phyloP scores from a whole-genome alignment of 1,284 basidiomycete species.

The Melampsora occidentalis region DNA sequence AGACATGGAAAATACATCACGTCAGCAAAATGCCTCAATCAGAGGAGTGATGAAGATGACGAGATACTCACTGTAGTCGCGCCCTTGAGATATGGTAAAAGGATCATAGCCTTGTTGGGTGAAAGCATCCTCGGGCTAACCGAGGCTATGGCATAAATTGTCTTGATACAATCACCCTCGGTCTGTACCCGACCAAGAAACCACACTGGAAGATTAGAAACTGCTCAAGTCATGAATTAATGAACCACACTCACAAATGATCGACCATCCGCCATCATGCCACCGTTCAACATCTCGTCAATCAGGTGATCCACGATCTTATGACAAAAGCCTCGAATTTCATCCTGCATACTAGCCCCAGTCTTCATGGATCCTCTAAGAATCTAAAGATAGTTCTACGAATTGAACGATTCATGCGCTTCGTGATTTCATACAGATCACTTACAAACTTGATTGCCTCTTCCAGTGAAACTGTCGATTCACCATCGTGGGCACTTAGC shows the following conservation, averaged over 20 bases:
- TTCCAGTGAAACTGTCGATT: constrained; percentile 36
- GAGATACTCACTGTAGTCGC: constrained; percentile 63
- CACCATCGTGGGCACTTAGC: constrained; percentile 25
- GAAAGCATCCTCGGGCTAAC: constrained; percentile 79
- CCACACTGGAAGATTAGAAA: background rate
- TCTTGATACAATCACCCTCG: constrained; percentile 73
- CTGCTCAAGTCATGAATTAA: background rate
- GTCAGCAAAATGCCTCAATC: background rate
- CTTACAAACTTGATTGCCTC: constrained; percentile 41
- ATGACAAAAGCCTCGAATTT: constrained; percentile 11
- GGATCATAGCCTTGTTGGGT: constrained; percentile 70
- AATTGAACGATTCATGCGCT: no score
- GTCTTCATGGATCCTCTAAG: no score
- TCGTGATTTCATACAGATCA: background rate
- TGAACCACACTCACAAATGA: constrained; percentile 47
- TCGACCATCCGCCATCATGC: constrained; percentile 29
- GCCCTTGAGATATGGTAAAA: constrained; percentile 82
- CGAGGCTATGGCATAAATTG: constrained; percentile 74
- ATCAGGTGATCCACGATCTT: constrained; percentile 40
- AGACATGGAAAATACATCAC: background rate
- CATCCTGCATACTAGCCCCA: no score
- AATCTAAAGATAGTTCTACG: background rate
- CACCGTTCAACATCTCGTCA: constrained; percentile 39
- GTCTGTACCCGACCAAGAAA: constrained; percentile 58
- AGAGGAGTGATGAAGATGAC: background rate